phyloP scores from a whole-genome alignment of 2,329 filamentous ascomycete species.

The Akanthomyces muscarius region DNA sequence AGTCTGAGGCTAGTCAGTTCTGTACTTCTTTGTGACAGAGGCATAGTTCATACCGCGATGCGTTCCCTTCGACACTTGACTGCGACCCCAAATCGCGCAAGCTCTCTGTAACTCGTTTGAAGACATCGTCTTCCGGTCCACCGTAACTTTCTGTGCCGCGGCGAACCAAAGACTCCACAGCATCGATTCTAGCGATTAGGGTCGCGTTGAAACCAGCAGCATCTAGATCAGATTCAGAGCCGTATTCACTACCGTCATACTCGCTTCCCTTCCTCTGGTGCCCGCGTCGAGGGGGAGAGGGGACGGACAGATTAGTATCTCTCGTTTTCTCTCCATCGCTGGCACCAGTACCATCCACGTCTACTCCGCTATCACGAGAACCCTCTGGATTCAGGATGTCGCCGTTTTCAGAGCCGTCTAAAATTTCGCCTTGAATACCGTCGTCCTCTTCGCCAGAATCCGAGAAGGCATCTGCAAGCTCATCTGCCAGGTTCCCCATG shows the following conservation, averaged over 20 bases:
- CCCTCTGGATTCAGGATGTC: slow-evolving; percentile 15
- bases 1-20: slow-evolving; percentile 45
- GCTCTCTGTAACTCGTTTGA: slow-evolving; percentile 64
- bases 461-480: slow-evolving; percentile 69
- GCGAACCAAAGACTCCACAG: slow-evolving; percentile 66
- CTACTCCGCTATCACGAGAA: slow-evolving; percentile 12
- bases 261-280: slow-evolving; percentile 53
- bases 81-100: slow-evolving; percentile 70
- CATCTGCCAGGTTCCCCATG: slow-evolving; percentile 75
- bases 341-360: slow-evolving; percentile 11
- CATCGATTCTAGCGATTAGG: slow-evolving; percentile 66
- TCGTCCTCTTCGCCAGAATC: slow-evolving; percentile 56
- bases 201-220: slow-evolving; percentile 63
- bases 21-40: background rate
- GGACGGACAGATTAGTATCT: slow-evolving; percentile 42
- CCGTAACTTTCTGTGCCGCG: slow-evolving; percentile 63
- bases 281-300: slow-evolving; percentile 38
- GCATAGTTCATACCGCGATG: slow-evolving; percentile 57
- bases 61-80: slow-evolving; percentile 66
- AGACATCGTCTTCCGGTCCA: slow-evolving; percentile 60
- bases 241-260: slow-evolving; percentile 72
- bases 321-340: slow-evolving; percentile 27
- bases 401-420: background rate
- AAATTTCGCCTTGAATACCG: slow-evolving; percentile 24
- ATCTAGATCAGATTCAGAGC: slow-evolving; percentile 67